Evolutionary conservation across 1,284 basidiomycete genomes (phyloP).

Genomic region (Fomitopsis pinicola): DNA sequence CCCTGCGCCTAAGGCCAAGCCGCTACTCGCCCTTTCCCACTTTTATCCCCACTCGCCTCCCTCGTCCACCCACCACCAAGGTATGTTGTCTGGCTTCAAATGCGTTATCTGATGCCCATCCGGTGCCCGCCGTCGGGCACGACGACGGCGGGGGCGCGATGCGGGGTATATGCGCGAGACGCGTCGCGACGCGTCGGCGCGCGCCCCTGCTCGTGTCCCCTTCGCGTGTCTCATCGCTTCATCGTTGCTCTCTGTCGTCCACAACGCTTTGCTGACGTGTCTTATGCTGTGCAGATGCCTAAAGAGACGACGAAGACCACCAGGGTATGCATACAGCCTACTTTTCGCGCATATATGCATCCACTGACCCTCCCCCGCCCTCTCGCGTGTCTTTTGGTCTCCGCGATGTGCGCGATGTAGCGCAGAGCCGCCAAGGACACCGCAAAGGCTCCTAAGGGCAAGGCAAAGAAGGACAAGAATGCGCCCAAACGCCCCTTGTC

Average conservation of each 20-base stretch:
- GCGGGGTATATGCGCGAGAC: conserved; percentile 12
- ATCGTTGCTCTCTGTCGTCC: conserved; percentile 22
- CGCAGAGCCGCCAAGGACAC: conserved; percentile 74
- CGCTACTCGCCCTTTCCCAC: conserved; percentile 13
- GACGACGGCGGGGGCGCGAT: conserved; percentile 11
- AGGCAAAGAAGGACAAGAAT: conserved; percentile 74
- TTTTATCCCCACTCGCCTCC: conserved; percentile 6
- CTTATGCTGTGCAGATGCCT: conserved; percentile 62
- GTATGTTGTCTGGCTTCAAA: conserved; percentile 12
- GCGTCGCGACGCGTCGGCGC: conserved; percentile 25
- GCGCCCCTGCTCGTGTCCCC: conserved; percentile 20
- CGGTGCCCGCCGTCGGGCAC: conserved; percentile 18
- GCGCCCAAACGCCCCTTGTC: conserved; percentile 90
- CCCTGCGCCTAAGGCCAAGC: conserved; percentile 24
- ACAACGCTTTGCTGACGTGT: conserved; percentile 30
- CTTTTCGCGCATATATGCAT: conserved; percentile 9
- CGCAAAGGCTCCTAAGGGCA: conserved; percentile 47
- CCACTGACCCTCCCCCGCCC: not conserved
- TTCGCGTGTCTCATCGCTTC: conserved; percentile 10
- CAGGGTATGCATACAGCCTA: conserved; percentile 48
- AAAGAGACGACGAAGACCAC: conserved; percentile 76
- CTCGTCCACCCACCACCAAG: conserved; percentile 13
- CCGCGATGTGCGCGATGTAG: conserved; percentile 30
- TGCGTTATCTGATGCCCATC: conserved; percentile 17
- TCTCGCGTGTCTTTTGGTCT: conserved; percentile 9